Base-by-base conservation (phyloP, 352 stramenopile genomes). In the Globisporangium nunn region DNA sequence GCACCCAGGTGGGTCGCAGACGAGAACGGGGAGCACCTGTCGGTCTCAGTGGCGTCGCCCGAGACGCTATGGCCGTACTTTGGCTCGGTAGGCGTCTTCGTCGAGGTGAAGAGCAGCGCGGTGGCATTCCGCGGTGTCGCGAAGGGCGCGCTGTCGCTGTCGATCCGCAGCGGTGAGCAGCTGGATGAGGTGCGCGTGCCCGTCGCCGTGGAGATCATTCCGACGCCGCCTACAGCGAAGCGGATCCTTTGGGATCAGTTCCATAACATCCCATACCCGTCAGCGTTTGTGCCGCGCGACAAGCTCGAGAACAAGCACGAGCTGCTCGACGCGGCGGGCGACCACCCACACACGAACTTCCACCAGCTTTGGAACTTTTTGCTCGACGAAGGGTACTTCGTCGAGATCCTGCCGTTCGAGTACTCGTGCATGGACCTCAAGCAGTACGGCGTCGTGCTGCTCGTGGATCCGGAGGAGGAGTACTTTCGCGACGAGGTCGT, bases 171-270 rank as follows among this genome's bases (percentile, higher is more conserved):
- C 31, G 68, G 55, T 6, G 44, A 68, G 17, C 66, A 63, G 7
- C 40, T 83, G 31, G 65, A 84, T 28, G 58, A 83, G 7, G 54
- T 91, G 0, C 23, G 67, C 28, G 68, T 89, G 18, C 74, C 69
- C 0, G 54, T 90, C 48, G 61, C 52, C 5, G 68, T 90, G 23
- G 68, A 66, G 8, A 59, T 91, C 7, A 60, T 87, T 18, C 76
- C 72, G 11, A 79, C 70, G 17, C 80, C 80, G 6, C 63, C 60
- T 17, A 60, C 72, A 12, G 54, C 64, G 2, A 81, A 75, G 40
- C 69, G 75, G 6, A 78, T 96, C 35, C 61, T 96, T 1, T 96
- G 87, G 86, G 86, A 96, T 54, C 82, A 93, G 59, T 94, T 92
- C 60, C 85, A 92, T 49, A 96, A 90, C 55, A 79, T 96, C 49